Evolutionary conservation across 1,139 yeast species (phyloP), one percentile per base, ranked within the genome.

Genomic region (Diutina mesorugosa): DNA sequence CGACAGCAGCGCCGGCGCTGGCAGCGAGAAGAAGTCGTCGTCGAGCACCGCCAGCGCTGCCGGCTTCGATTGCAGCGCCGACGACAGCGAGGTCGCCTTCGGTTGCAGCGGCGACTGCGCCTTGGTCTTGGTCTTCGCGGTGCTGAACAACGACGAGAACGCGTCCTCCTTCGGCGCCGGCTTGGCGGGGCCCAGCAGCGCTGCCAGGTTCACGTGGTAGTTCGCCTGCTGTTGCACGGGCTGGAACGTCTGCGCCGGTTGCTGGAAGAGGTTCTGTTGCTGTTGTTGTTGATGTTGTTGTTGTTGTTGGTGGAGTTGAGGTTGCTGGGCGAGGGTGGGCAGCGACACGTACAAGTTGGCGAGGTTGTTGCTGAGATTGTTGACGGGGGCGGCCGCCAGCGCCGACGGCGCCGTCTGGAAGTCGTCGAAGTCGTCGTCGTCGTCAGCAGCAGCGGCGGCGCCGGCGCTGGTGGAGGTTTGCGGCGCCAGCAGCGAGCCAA

Each of bases 391-490:
- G 28, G 65, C 71, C 58, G 66, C 67, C 58, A 63, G 68, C 53
- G 62, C 75, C 67, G 81, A 58, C 28, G 79, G 80, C 4, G 97
- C 96, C 57, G 88, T 83, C 70, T 91, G 97, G 78, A 91, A 91
- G 63, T 93, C 98, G 62, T 89, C 96, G 70, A 91, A 91, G 51
- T 91, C 98, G 51, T 91, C 98, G 63, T 90, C 97, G 61, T 87
- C 95, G 53, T 84, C 90, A 51, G 83, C 87, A 26, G 75, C 83
- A 2, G 64, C 69, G 12, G 60, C 63, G 32, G 65, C 61, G 29
- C 64, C 61, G 18, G 62, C 60, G 2, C 58, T 72, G 2, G 63
- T 66, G 9, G 65, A 60, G 10, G 71, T 60, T 12, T 69, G 57
- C 29, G 63, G 60, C n/a, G 62, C 58, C 4, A 68, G 60, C 14